Evolutionary conservation across 306 rosid genomes (phyloP), one percentile per base, ranked within the genome.

Genomic region (Prinsepia uniflora): DNA sequence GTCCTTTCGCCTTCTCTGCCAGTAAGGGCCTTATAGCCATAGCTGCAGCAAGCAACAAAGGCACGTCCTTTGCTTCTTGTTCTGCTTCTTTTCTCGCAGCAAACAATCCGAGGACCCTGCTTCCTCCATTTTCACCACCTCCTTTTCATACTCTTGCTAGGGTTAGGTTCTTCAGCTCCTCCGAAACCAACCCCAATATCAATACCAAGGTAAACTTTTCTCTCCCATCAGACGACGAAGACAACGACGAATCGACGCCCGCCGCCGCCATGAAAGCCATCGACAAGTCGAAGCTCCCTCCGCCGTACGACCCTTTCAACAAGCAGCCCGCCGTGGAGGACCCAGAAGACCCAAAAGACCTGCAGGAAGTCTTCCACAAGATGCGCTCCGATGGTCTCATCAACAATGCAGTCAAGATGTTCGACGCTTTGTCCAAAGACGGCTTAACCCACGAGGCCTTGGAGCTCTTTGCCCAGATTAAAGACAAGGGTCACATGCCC

Each of bases 361-460:
- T 92, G 71, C 96, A 88, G 39, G 81, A 85, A 73, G 81, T 88
- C 5, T 92, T 92, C 68, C 91, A 86, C 79, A 71, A 85, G 45
- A 85, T 86, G 90, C 66, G 87, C 20, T 70, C 34, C 30, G 88
- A 92, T 0, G 96, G 96, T 13, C 48, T 92, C 39, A 65, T 81
- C 22, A 86, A 80, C 67, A 83, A 84, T 61, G 96, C 96, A 30
- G 87, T 80, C n/a, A 88, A 90, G 88, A 90, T 90, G 96, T 87
- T 92, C 90, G 96, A 88, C 88, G 91, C 73, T 53, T 86, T 92
- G 96, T 90, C 96, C 42, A 83, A 86, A 52, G 88, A 88, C 40
- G 96, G 96, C 14, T 79, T 83, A 20, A 86, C 96, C 68, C 91
- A 92, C 53, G 91, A 86, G 63, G 96, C 98, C 0, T 22, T 90